Evolutionary conservation across 176 grass and related monocot genomes (phyloP), one percentile per base, ranked within the genome.

Genomic region (Ampelocalamus luodianensis): DNA sequence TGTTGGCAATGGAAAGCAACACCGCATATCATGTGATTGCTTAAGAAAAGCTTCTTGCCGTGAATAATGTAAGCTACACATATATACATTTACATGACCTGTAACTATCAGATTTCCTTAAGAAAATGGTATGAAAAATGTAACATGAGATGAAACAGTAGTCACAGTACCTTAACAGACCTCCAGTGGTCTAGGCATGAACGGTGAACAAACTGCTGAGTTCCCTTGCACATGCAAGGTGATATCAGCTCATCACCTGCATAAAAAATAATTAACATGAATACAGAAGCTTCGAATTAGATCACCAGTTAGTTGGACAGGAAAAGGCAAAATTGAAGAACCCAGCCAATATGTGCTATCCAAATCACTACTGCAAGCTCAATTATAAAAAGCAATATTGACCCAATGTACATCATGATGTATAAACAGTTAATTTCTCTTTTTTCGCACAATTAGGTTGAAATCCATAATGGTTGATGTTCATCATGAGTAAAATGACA

Each of bases 101-200:
- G 38, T 71, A 77, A 66, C 16, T 45, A 23, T 3, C 26, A n/a
- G 0, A 69, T 58, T 59, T 67, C 1, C 14, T 44, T 44, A 22
- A 16, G 44, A 90, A 74, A 79, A 29, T 55, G 8, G 15, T 29
- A 77, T 77, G 67, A 0, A n/a, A 74, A 65, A 73, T n/a, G 26
- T 48, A 27, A 22, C 23, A 46, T 16, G 18, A 3, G 60, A 62
- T 54, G 51, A 20, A 6, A 54, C 17, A 54, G 51, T 54, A 54
- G 51, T 7, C 51, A 54, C 51, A 54, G 18, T 94, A 92, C 96
- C 90, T 99, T 99, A 53, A 99, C 93, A 81, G 96, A 94, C 4
- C 96, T 92, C 96, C 96, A 99, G 83, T 99, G 96, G 77, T 99
- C 93, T n/a, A 99, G 96, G 85, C 96, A 99, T 78, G 96, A 96